Percentiles rank a stretch among this genome's conserved stretches.
phyloP scores from a whole-genome alignment of 2,329 filamentous ascomycete species.

The Neoarthrinium moseri region DNA sequence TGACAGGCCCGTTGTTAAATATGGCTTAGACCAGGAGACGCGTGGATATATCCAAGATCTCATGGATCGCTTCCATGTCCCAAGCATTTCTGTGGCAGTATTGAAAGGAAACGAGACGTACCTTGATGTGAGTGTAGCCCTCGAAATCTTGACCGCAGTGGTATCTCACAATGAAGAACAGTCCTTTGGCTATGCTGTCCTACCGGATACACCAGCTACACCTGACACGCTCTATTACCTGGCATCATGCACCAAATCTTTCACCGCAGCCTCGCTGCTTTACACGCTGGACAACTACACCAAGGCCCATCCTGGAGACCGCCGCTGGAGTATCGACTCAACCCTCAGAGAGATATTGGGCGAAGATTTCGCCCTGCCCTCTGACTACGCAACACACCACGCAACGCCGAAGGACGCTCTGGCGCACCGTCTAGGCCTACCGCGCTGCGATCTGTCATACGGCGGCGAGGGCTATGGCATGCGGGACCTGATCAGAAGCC shows the following conservation, averaged over 20 bases:
- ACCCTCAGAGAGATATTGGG: background rate
- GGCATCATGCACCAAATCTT: conserved; percentile 2
- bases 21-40: background rate
- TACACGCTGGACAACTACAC: background rate
- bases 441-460: background rate
- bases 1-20: too few relatives aligned
- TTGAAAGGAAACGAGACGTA: background rate
- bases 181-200: background rate
- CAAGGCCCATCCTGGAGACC: background rate
- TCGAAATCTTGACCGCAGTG: background rate
- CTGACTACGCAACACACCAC: background rate
- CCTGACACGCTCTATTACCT: conserved; percentile 1
- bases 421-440: background rate
- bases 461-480: background rate
- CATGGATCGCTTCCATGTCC: conserved; percentile 1
- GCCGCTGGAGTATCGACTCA: background rate
- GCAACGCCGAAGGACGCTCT: background rate
- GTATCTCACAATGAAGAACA: background rate
- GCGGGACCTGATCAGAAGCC: background rate
- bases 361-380: background rate
- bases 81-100: background rate
- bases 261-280: background rate
- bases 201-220: background rate
- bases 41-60: background rate
- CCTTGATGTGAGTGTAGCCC: background rate